Conservation (phyloP, 176 grass and related monocot species). For the Hyparrhenia diplandra region DNA sequence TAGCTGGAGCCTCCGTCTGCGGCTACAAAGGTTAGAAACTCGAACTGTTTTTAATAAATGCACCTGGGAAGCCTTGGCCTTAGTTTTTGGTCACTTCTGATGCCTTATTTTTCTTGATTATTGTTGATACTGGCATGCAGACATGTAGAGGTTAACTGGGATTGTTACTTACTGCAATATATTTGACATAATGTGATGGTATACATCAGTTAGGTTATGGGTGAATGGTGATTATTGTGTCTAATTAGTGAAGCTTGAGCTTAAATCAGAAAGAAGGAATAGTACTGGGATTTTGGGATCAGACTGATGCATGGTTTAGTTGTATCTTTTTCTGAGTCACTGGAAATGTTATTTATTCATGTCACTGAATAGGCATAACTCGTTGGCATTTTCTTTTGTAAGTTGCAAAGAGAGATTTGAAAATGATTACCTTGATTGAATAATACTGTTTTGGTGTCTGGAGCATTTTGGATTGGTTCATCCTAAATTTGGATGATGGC, state of each 20-base stretch:
- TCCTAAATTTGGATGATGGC: slow-evolving; percentile 54
- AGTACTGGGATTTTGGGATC: background rate
- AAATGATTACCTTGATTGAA: background rate
- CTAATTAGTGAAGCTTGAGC: background rate
- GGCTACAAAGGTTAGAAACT: slow-evolving; percentile 70
- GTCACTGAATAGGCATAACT: background rate
- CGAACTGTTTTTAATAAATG: background rate
- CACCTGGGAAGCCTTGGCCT: background rate
- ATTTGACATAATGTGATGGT: background rate
- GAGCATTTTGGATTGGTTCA: slow-evolving; percentile 44
- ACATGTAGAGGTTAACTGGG: background rate
- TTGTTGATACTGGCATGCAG: background rate
- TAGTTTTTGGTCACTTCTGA: background rate
- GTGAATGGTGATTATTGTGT: background rate
- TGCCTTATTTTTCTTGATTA: background rate
- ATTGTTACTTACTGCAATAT: background rate
- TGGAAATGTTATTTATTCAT: background rate
- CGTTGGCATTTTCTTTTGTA: background rate
- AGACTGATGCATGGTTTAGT: background rate
- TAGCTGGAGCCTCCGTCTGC: slow-evolving; percentile 79
- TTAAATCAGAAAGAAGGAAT: background rate
- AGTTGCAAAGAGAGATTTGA: background rate
- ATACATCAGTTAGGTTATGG: background rate
- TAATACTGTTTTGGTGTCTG: background rate
- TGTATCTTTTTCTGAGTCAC: background rate